phyloP scores from a whole-genome alignment of 495 filamentous ascomycete species.

The Trichoderma gamsii region DNA sequence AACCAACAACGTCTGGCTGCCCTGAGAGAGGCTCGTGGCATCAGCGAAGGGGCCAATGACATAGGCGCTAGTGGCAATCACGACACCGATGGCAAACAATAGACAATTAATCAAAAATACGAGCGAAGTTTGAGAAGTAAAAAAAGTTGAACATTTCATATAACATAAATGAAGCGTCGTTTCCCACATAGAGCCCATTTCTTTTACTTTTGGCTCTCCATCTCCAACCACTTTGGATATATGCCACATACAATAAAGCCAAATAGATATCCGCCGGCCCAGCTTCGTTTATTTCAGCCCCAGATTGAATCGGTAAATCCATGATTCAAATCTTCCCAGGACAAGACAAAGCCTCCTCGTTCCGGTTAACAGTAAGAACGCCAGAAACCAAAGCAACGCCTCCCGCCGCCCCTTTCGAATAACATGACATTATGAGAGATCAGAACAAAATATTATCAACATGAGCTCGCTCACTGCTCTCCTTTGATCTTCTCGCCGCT shows the following conservation, averaged over 20 bases:
- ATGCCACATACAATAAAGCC: conserved; percentile 4
- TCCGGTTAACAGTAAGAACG: neutral
- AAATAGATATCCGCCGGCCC: neutral
- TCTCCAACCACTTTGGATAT: conserved; percentile 7
- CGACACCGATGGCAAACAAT: conserved; percentile 10
- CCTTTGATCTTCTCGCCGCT: neutral
- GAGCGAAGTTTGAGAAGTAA: neutral
- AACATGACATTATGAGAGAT: neutral
- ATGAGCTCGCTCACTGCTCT: neutral
- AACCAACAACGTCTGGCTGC: conserved; percentile 56
- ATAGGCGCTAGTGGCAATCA: conserved; percentile 15
- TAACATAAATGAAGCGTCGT: neutral
- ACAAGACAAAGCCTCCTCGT: neutral
- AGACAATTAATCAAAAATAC: neutral
- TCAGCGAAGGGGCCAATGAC: conserved; percentile 16
- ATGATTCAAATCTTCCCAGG: conserved; percentile 1
- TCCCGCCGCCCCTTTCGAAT: neutral
- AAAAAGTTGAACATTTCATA: neutral
- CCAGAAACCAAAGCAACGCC: conserved; percentile 11
- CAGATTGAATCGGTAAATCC: neutral
- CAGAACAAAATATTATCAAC: neutral
- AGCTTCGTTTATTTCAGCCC: neutral
- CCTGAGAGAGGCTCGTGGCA: conserved; percentile 34
- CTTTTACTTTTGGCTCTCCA: conserved; percentile 3
- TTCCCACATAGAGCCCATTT: neutral